phyloP scores from a whole-genome alignment of 108 stramenopile genomes.

The Cyclotella baltica region DNA sequence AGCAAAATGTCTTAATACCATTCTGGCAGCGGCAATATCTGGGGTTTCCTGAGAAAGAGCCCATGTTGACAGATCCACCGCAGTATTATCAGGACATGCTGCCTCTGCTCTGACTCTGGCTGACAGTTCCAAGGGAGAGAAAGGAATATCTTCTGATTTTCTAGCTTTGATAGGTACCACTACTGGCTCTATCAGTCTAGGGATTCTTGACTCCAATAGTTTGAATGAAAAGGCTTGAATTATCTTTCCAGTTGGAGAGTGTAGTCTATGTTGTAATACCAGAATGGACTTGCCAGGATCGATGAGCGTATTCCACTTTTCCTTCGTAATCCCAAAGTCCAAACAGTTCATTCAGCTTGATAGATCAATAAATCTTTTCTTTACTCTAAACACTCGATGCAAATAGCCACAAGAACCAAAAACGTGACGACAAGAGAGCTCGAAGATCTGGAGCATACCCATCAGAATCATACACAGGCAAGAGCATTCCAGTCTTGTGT shows the following conservation, averaged over 20 bases:
- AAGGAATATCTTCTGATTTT: background rate
- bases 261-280: background rate
- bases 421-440: background rate
- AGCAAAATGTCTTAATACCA: background rate
- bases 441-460: background rate
- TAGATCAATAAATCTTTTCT: background rate
- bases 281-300: background rate
- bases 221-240: background rate
- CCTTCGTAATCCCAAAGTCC: conserved; percentile 13
- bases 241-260: background rate
- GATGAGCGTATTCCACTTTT: background rate
- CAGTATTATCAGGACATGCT: background rate
- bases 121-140: background rate
- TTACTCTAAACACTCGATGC: background rate
- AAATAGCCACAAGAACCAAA: conserved; percentile 1
- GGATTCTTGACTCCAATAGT: background rate
- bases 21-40: background rate
- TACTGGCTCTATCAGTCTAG: background rate
- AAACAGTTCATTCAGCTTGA: background rate
- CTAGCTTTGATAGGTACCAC: background rate
- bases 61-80: background rate
- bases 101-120: no score
- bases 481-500: background rate
- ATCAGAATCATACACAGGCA: background rate
- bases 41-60: background rate